phyloP scores from a whole-genome alignment of 2,329 filamentous ascomycete genomes.

The Penicillium brasilianum region DNA sequence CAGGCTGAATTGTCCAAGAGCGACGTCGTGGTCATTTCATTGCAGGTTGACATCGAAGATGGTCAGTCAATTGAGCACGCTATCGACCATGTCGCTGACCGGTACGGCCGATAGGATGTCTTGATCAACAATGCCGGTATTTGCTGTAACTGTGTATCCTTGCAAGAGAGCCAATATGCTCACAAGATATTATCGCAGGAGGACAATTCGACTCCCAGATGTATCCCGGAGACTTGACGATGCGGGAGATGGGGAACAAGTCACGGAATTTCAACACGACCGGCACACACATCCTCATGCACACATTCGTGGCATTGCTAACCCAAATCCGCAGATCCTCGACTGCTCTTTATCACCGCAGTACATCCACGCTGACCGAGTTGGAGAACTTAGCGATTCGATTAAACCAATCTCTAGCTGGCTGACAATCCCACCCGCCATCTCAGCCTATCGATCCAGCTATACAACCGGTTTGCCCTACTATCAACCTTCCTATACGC shows the following conservation, averaged over 20 bases:
- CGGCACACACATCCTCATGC: neutral
- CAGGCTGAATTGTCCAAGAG: neutral
- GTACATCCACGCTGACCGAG: neutral
- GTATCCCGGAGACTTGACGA: neutral
- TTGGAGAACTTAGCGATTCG: neutral
- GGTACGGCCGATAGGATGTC: neutral
- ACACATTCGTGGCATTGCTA: slow-evolving; percentile 1
- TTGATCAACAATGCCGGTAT: neutral
- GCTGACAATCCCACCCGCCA: neutral
- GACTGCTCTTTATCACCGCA: neutral
- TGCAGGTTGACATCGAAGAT: neutral
- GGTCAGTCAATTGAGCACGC: neutral
- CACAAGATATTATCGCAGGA: neutral
- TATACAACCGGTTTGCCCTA: too few relatives aligned
- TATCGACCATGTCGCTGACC: neutral
- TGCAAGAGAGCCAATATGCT: neutral
- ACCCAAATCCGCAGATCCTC: neutral
- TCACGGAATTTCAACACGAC: neutral
- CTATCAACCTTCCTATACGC: too few relatives aligned
- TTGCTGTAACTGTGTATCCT: neutral
- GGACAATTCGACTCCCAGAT: neutral
- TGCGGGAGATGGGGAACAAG: neutral
- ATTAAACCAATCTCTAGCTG: neutral
- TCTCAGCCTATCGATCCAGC: neutral
- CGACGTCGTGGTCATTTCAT: neutral